Conservation (phyloP, 495 filamentous ascomycete genomes). For the Penicillium waksmanii region DNA sequence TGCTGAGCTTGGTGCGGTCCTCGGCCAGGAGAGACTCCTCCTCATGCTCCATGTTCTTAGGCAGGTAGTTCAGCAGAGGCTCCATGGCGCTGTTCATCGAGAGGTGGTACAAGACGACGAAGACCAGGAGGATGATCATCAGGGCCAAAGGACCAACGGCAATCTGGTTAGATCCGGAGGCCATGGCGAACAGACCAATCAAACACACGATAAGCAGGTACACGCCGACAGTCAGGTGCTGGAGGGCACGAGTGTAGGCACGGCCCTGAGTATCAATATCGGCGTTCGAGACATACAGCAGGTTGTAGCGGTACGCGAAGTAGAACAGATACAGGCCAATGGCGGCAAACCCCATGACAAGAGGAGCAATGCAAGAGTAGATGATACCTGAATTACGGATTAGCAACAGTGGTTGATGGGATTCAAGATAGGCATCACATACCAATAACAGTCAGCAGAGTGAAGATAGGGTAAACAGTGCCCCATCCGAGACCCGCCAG, state of each 20-base stretch:
- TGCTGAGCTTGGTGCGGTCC: conserved; percentile 43
- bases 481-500: conserved; percentile 79
- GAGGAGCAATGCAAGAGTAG: conserved; percentile 88
- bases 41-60: conserved; percentile 63
- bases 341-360: conserved; percentile 85
- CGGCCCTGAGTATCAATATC: conserved; percentile 89
- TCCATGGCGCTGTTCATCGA: conserved; percentile 77
- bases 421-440: conserved; percentile 16
- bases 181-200: conserved; percentile 86
- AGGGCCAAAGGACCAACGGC: conserved; percentile 76
- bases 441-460: conserved; percentile 80
- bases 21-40: conserved; percentile 65
- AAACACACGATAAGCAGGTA: conserved; percentile 86
- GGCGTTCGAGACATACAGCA: conserved; percentile 88
- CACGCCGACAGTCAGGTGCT: conserved; percentile 86
- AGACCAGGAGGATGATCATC: conserved; percentile 80
- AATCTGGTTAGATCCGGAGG: conserved; percentile 56
- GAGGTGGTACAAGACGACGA: conserved; percentile 81
- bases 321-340: conserved; percentile 88
- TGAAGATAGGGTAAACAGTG: conserved; percentile 83
- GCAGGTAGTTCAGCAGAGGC: conserved; percentile 81
- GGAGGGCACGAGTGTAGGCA: conserved; percentile 84
- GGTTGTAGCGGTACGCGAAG: conserved; percentile 91
- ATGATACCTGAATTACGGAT: conserved; percentile 59
- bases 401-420: conserved; percentile 19